phyloP scores from a whole-genome alignment of 2,329 filamentous ascomycete species.

The Cordyceps militaris region DNA sequence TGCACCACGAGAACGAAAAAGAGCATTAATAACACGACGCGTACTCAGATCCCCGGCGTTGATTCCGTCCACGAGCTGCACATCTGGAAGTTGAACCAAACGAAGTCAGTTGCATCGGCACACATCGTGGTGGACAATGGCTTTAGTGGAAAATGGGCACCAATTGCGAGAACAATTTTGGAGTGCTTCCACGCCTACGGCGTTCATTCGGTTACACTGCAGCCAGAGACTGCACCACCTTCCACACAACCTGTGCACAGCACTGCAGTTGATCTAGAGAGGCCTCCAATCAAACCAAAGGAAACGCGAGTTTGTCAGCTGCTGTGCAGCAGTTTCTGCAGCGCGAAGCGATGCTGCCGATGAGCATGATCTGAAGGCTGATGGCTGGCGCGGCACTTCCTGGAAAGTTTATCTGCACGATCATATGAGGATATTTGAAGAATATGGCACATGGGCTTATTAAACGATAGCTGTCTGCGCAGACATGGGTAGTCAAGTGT shows the following conservation, averaged over 20 bases:
- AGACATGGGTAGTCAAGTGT: background rate
- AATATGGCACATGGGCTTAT: too few relatives aligned
- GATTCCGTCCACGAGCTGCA: slow-evolving; percentile 64
- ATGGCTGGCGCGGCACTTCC: background rate
- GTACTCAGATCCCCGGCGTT: slow-evolving; percentile 54
- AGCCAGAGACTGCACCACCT: slow-evolving; percentile 46
- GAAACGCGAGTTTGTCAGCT: slow-evolving; percentile 38
- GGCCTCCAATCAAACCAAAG: slow-evolving; percentile 15
- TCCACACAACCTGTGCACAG: slow-evolving; percentile 8
- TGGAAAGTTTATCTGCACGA: background rate
- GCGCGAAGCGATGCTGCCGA: slow-evolving; percentile 44
- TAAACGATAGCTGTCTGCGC: too few relatives aligned
- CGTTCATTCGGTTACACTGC: slow-evolving; percentile 63
- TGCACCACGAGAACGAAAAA: background rate
- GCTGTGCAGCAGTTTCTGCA: slow-evolving; percentile 44
- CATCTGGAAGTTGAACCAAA: slow-evolving; percentile 66
- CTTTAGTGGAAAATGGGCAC: slow-evolving; percentile 51
- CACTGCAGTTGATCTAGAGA: background rate
- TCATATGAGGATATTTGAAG: background rate
- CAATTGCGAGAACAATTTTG: slow-evolving; percentile 52
- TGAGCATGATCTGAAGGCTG: background rate
- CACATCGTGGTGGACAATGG: slow-evolving; percentile 58
- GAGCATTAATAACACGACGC: background rate
- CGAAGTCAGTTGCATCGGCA: slow-evolving; percentile 61
- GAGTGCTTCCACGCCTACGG: slow-evolving; percentile 69